These are phyloP conservation scores for Aspergillus conjunctus DNA, from an alignment of 495 filamentous ascomycete species.

Conservation along the genomic window DNA sequence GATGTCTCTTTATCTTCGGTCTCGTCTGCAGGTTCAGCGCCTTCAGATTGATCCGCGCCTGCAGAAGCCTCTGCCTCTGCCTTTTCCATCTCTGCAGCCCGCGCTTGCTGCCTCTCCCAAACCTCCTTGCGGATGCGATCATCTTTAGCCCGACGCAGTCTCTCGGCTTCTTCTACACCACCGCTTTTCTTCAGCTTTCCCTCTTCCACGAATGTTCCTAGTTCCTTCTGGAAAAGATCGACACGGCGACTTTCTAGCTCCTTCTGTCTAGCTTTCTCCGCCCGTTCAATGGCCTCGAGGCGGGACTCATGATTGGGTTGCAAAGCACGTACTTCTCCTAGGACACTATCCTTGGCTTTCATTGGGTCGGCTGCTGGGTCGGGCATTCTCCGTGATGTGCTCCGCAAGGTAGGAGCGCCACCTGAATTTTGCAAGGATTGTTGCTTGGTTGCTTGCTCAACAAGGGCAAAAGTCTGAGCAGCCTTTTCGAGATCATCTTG, in stretches of 20 bases:
- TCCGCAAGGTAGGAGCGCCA: slow-evolving; percentile 46
- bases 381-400: slow-evolving; percentile 60
- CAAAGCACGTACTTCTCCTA: slow-evolving; percentile 91
- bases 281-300: slow-evolving; percentile 92
- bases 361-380: slow-evolving; percentile 69
- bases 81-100: slow-evolving; percentile 48
- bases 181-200: slow-evolving; percentile 93
- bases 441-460: slow-evolving; percentile 95
- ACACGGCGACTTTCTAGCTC: slow-evolving; percentile 78
- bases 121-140: slow-evolving; percentile 84
- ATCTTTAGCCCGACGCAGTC: slow-evolving; percentile 80
- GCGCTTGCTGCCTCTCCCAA: slow-evolving; percentile 68
- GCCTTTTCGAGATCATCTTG: slow-evolving; percentile 95
- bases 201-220: slow-evolving; percentile 86
- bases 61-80: slow-evolving; percentile 29
- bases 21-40: slow-evolving; percentile 14
- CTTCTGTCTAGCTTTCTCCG: slow-evolving; percentile 83
- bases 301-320: slow-evolving; percentile 94
- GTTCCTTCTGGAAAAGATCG: slow-evolving; percentile 85
- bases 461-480: slow-evolving; percentile 85
- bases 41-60: slow-evolving; percentile 33
- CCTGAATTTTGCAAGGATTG: slow-evolving; percentile 72
- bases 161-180: slow-evolving; percentile 90
- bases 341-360: slow-evolving; percentile 83
- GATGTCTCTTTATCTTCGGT: slow-evolving; percentile 17